Evolutionary conservation across 2,329 filamentous ascomycete genomes (phyloP).

Genomic region (Colletotrichum theobromicola): DNA sequence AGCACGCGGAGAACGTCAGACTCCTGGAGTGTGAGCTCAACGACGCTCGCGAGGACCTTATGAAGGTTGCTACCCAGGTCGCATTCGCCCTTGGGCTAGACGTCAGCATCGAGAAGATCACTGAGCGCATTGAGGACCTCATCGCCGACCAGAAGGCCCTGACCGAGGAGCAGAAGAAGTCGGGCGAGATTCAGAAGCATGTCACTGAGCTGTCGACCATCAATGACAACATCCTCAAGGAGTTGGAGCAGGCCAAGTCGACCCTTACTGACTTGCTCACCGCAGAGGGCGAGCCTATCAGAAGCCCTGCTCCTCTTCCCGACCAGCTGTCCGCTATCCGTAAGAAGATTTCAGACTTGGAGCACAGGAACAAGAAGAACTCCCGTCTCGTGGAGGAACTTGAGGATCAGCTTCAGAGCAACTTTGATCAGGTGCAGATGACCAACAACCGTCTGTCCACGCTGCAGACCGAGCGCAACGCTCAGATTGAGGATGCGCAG

Average conservation of each 20-base stretch:
- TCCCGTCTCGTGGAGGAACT: conserved; percentile 91
- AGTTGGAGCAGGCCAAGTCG: conserved; percentile 66
- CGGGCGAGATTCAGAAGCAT: conserved; percentile 60
- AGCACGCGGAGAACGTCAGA: conserved; percentile 62
- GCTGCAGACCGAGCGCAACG: conserved; percentile 75
- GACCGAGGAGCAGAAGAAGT: conserved; percentile 61
- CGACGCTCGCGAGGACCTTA: conserved; percentile 70
- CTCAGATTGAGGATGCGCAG: conserved; percentile 80
- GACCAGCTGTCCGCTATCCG: conserved; percentile 68
- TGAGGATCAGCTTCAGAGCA: conserved; percentile 93
- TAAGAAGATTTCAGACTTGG: conserved; percentile 67
- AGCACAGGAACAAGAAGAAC: conserved; percentile 84
- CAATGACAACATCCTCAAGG: conserved; percentile 63
- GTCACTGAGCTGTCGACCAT: conserved; percentile 61
- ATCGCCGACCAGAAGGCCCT: conserved; percentile 66
- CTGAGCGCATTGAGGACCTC: conserved; percentile 64
- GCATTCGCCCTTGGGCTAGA: conserved; percentile 65
- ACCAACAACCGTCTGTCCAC: conserved; percentile 86
- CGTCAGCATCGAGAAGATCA: conserved; percentile 71
- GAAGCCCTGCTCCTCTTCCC: conserved; percentile 51
- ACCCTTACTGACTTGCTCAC: conserved; percentile 59
- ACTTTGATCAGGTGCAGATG: conserved; percentile 90
- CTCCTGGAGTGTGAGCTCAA: conserved; percentile 66
- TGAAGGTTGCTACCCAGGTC: conserved; percentile 68
- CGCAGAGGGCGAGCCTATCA: conserved; percentile 49